Conservation (phyloP, 2,329 filamentous ascomycete species). For the Colletotrichum musicola region DNA sequence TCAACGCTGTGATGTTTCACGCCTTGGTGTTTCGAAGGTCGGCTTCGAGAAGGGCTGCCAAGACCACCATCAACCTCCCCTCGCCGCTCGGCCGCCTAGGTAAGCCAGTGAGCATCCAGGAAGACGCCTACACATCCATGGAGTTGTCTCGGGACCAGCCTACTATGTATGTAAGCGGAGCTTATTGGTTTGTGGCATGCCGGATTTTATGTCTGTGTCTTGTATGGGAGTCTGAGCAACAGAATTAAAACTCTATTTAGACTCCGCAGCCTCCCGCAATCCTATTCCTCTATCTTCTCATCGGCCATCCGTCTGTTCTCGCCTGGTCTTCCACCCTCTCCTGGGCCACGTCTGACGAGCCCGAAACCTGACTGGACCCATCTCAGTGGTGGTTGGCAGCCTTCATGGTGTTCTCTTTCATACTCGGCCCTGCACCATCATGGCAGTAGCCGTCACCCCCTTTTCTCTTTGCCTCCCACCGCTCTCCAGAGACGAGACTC, state of each 20-base stretch:
- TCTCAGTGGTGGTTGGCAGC: not conserved
- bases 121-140: not conserved
- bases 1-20: constrained; percentile 35
- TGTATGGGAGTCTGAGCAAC: not conserved
- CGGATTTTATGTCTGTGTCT: not conserved
- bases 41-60: constrained; percentile 32
- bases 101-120: not conserved
- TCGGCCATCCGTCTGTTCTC: constrained; percentile 15
- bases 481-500: no score
- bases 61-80: not conserved
- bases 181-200: no score
- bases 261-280: constrained; percentile 13
- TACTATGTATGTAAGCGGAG: constrained; percentile 6
- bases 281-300: not conserved
- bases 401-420: not conserved
- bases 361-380: constrained; percentile 10
- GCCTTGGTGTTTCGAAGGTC: constrained; percentile 26
- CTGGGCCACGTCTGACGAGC: not conserved
- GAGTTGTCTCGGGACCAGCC: not conserved
- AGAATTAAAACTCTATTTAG: constrained; percentile 30
- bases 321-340: constrained; percentile 10
- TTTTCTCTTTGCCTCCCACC: no score
- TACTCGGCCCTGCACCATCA: not conserved
- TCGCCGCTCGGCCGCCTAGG: no score
- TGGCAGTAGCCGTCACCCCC: no score